A percentile compares a stretch with the other conserved stretches of the same genome.
Conservation (phyloP, 2,329 filamentous ascomycete genomes). For the Ophiostoma perfectum region DNA sequence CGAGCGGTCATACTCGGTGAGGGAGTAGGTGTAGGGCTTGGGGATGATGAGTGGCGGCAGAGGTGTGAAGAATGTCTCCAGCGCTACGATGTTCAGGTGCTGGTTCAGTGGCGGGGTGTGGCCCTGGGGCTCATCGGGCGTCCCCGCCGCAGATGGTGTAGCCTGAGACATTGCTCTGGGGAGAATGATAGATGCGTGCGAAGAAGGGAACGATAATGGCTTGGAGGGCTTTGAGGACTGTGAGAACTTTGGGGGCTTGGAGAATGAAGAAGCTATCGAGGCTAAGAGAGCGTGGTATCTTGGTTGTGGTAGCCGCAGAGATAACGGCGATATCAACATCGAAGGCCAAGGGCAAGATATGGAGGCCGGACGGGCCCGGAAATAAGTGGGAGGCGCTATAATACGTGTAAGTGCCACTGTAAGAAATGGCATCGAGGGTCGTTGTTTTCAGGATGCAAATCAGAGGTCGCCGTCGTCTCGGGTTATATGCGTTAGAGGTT, state of each 20-base stretch:
- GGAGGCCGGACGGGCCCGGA: neutral
- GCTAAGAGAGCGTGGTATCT: neutral
- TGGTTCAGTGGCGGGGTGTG: constrained; percentile 21
- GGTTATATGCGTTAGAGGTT: neutral
- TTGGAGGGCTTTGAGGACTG: neutral
- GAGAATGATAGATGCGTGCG: neutral
- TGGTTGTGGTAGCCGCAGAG: neutral
- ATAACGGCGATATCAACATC: neutral
- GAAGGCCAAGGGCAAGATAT: neutral
- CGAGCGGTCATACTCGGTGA: constrained; percentile 31
- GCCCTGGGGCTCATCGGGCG: neutral
- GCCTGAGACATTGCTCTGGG: neutral
- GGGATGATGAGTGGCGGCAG: constrained; percentile 30
- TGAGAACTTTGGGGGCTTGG: too few relatives aligned
- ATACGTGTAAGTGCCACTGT: neutral
- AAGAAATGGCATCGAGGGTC: neutral
- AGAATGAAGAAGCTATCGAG: neutral
- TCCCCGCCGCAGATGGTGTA: neutral
- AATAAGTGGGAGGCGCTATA: neutral
- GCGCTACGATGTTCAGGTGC: constrained; percentile 34
- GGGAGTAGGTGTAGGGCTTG: constrained; percentile 31
- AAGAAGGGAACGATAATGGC: neutral
- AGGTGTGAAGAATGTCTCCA: constrained; percentile 34
- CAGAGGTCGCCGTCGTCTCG: too few relatives aligned
- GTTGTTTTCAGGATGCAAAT: too few relatives aligned